A percentile compares a stretch with the other conserved stretches of the same genome.
Evolutionary conservation across 345 rosid genomes (phyloP).

Genomic region (Eucalyptus regnans): DNA sequence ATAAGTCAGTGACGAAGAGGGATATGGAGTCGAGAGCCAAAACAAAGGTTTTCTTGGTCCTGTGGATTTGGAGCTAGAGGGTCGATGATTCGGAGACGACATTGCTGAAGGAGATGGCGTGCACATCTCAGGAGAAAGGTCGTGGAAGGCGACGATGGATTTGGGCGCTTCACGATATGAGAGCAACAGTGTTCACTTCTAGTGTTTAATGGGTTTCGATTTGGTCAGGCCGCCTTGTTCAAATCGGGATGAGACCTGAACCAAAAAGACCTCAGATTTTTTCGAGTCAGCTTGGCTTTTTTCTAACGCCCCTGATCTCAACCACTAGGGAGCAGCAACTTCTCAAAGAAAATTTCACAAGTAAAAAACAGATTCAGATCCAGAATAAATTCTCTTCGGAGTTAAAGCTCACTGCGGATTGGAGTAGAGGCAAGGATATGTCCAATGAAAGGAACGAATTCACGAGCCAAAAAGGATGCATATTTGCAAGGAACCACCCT

Average conservation of each 20-base stretch:
- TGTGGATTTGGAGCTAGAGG: not conserved
- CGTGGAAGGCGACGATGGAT: not conserved
- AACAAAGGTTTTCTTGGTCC: not conserved
- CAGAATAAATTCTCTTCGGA: not conserved
- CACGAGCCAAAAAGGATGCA: not conserved
- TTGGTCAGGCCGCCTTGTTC: not conserved
- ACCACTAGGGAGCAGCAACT: not conserved
- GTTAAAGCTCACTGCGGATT: not conserved
- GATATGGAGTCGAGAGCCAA: not conserved
- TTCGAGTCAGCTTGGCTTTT: not conserved
- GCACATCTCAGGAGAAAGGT: not conserved
- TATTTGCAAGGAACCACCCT: not conserved
- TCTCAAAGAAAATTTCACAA: not conserved
- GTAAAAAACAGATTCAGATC: not conserved
- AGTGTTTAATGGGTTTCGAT: not conserved
- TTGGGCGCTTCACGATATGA: not conserved
- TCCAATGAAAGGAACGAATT: not conserved
- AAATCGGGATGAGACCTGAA: no score
- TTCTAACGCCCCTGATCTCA: not conserved
- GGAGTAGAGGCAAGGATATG: not conserved
- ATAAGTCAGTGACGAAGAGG: not conserved
- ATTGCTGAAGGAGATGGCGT: fast-evolving
- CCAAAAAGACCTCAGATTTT: not conserved
- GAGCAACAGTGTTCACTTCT: not conserved
- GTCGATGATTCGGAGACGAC: not conserved